A percentile compares a stretch with the other conserved stretches of the same genome.
Conservation (phyloP, 192 early-diverging fungal genomes). For the Backusella circina region DNA sequence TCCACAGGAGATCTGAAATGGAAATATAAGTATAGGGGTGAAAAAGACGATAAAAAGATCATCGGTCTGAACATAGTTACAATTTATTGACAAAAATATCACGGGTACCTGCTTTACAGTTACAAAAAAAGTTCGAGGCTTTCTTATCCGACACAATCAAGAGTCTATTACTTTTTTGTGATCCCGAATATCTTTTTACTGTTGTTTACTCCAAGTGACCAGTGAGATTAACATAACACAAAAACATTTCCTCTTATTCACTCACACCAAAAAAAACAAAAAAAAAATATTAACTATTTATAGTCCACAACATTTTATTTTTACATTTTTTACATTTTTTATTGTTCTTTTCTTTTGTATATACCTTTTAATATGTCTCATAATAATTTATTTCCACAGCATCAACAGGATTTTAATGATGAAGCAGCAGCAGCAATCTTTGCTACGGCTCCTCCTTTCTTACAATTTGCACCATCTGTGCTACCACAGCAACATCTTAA, state of each 20-base stretch:
- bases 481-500: not conserved
- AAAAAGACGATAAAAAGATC: not conserved
- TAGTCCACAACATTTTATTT: too few relatives aligned
- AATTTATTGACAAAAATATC: not conserved
- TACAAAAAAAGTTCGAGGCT: not conserved
- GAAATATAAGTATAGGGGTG: not conserved
- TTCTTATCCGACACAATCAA: not conserved
- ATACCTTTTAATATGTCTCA: not conserved
- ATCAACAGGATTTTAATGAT: not conserved
- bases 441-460: not conserved
- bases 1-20: not conserved
- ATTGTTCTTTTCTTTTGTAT: not conserved
- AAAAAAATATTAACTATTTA: not conserved
- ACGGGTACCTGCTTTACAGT: not conserved
- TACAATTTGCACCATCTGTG: not conserved
- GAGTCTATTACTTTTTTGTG: not conserved
- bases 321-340: not conserved
- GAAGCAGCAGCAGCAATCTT: not conserved
- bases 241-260: not conserved
- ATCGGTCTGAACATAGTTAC: not conserved
- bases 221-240: not conserved
- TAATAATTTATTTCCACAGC: not conserved
- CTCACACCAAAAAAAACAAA: not conserved
- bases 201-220: not conserved
- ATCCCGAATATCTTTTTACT: not conserved